Evolutionary conservation across 352 stramenopile genomes (phyloP), one percentile per base, ranked within the genome.

Genomic region (Pilasporangium apinafurcum): DNA sequence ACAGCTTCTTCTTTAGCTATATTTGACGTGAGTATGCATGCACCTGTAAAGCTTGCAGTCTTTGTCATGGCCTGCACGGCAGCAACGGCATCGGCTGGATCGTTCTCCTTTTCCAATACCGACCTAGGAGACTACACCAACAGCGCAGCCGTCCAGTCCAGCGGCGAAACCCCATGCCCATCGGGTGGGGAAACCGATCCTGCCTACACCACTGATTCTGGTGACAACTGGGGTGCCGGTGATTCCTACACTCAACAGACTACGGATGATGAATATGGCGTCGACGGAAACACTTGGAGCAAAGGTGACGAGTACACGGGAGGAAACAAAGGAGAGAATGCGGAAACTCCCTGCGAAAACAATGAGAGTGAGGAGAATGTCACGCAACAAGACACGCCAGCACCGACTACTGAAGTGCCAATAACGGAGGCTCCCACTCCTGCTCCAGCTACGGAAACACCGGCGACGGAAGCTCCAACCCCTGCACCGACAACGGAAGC

Each of bases 31-130:
- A 57, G 8, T 14, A 57, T 42, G 38, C 36, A 38, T 47, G 51
- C 38, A 37, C 24, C 37, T 51, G 28, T 40, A 22, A 59, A 56
- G 35, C 30, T 55, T 29, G 45, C 45, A 16, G 36, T 59, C 37
- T 29, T 53, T 10, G 14, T 59, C 36, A 28, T 51, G 20, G 34
- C 41, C 25, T 37, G 34, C 16, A 24, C 45, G 24, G 35, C 49
- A 14, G 32, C 37, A 33, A 44, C 49, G n/a, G 35, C 22, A 28
- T 57, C 49, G 5, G 49, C 49, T 4, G 34, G 34, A 8, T n/a
- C n/a, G n/a, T n/a, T n/a, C 32, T 24, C 32, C 32, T 24, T 24
- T 16, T 24, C 32, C 22, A 29, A 27, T 10, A 47, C 35, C 13
- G 27, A 27, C 16, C 17, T 20, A 5, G 40, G 16, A 21, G 24